phyloP scores from a whole-genome alignment of 345 rosid species.

The Camelina neglecta region DNA sequence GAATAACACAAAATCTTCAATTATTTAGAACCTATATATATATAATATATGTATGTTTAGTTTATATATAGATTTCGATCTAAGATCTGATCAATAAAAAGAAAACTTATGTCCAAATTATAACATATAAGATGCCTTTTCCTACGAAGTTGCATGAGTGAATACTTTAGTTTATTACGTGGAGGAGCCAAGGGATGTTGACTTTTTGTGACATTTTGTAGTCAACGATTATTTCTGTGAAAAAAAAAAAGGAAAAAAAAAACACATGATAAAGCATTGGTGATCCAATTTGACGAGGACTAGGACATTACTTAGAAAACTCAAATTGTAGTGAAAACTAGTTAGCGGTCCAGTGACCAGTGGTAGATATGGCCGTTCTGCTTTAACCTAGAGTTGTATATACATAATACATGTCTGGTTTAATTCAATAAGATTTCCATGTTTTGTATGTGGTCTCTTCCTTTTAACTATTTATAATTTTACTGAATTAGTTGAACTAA shows the following conservation, averaged over 20 bases:
- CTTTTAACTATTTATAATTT: neutral
- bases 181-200: constrained; percentile 32
- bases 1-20: too few species aligned
- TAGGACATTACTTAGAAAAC: neutral
- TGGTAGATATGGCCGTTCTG: neutral
- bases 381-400: neutral
- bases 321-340: constrained; percentile 14
- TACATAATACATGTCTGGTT: neutral
- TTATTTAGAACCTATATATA: too few species aligned
- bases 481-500: too few species aligned
- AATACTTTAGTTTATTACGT: neutral
- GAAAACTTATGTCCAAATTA: too few species aligned
- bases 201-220: constrained; percentile 4
- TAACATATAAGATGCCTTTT: too few species aligned
- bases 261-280: constrained; percentile 5
- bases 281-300: constrained; percentile 21
- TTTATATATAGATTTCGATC: too few species aligned
- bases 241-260: too few species aligned
- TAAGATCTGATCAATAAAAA: too few species aligned
- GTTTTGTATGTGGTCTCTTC: neutral
- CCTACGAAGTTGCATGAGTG: too few species aligned
- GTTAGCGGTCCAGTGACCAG: constrained; percentile 7
- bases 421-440: neutral
- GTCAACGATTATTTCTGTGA: neutral
- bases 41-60: too few species aligned